Evolutionary conservation across 257 asterid species (phyloP).

Genomic region (Gynochthodes officinalis): DNA sequence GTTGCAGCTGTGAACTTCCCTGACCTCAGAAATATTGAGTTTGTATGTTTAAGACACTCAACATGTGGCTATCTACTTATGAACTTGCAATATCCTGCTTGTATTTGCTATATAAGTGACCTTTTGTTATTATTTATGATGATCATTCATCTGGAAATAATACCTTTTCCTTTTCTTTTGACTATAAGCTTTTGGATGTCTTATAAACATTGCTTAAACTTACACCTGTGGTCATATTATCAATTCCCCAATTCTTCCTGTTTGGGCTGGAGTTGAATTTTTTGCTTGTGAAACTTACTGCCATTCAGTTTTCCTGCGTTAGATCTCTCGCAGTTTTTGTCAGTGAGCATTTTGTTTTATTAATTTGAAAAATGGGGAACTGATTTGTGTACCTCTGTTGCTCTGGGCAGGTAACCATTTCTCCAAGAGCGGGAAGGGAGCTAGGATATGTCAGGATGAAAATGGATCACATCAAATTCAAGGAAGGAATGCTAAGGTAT

Average conservation of each 20-base stretch:
- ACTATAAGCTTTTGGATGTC: no score
- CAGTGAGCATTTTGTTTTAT: not conserved
- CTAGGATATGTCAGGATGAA: constrained; percentile 82
- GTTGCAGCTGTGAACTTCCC: constrained; percentile 89
- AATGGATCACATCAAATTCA: constrained; percentile 71
- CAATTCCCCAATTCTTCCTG: not conserved
- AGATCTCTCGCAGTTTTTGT: not conserved
- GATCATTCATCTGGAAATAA: not conserved
- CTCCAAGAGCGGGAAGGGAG: constrained; percentile 95
- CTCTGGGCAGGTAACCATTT: constrained; percentile 64
- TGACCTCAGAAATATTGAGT: constrained; percentile 79
- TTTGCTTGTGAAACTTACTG: no score
- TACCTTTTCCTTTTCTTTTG: no score
- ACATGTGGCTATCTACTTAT: constrained; percentile 1
- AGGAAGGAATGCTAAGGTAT: constrained; percentile 84
- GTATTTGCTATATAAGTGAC: no score
- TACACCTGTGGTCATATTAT: no score
- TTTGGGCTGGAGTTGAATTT: not conserved
- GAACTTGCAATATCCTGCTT: not conserved
- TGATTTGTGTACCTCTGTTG: constrained; percentile 1
- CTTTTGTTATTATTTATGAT: not conserved
- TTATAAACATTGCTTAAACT: no score
- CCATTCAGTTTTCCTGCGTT: not conserved
- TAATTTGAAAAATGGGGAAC: not conserved
- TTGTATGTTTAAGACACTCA: constrained; percentile 38